A percentile compares a stretch with the other conserved stretches of the same genome.
These are phyloP conservation scores for Phalaenopsis hybrid DNA, from an alignment of 116 monocot species.

Conservation along the genomic window DNA sequence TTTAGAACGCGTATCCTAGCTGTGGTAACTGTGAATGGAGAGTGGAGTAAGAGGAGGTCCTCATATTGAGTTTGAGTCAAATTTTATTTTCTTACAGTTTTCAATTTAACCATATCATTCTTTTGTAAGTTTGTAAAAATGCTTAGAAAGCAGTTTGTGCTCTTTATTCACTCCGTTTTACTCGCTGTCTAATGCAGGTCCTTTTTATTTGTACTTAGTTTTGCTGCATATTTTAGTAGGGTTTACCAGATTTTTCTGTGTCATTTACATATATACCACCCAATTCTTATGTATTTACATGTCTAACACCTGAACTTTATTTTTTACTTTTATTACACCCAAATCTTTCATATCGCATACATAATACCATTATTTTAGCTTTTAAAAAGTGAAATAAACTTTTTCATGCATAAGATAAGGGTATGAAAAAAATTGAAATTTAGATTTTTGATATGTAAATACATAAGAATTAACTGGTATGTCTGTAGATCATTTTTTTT, in stretches of 20 bases:
- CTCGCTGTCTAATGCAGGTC: not conserved
- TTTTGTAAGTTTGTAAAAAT: not conserved
- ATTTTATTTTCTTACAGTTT: not conserved
- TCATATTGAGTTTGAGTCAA: not conserved
- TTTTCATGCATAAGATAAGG: no score
- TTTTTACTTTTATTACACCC: no score
- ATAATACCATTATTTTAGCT: no score
- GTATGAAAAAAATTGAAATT: no score
- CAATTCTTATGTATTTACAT: no score
- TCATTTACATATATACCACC: no score
- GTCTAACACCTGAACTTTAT: no score
- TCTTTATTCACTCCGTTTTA: not conserved
- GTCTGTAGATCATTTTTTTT: no score
- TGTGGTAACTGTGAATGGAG: not conserved
- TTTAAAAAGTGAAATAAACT: no score
- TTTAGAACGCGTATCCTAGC: not conserved
- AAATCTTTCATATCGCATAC: no score
- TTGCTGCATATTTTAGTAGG: not conserved
- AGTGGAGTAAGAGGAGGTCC: not conserved
- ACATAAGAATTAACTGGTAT: no score
- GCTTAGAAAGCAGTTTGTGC: not conserved
- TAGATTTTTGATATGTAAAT: no score
- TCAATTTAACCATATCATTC: not conserved
- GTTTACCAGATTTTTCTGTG: not conserved
- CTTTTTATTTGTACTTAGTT: not conserved